These are phyloP conservation scores for Bipolaris bicolor DNA, from an alignment of 2,329 filamentous ascomycete species.

Conservation along the genomic window DNA sequence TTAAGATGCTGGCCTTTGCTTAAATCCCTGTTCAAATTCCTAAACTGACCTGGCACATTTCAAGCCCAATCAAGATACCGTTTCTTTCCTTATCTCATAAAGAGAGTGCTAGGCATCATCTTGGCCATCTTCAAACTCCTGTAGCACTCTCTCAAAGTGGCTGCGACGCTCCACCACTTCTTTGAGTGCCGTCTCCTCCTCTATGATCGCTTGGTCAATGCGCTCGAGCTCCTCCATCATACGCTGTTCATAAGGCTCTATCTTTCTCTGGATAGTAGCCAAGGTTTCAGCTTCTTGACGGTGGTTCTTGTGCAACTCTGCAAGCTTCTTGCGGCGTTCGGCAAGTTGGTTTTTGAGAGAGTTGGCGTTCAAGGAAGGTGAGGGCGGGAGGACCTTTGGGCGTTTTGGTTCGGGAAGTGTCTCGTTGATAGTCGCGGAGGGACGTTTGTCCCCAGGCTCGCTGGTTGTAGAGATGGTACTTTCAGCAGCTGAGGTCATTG, in stretches of 20 bases:
- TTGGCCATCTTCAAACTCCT: constrained; percentile 23
- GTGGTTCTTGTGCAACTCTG: constrained; percentile 22
- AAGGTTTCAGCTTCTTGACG: constrained; percentile 25
- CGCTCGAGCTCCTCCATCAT: constrained; percentile 32
- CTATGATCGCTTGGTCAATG: constrained; percentile 23
- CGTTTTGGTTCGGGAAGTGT: no score
- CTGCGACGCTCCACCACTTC: constrained; percentile 26
- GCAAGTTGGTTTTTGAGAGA: constrained; percentile 20
- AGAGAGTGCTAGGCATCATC: background rate
- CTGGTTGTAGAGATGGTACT: background rate
- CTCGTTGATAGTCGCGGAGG: no score
- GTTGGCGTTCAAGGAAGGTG: constrained; percentile 1
- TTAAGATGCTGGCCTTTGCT: no score
- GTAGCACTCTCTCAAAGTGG: constrained; percentile 17
- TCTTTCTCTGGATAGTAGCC: constrained; percentile 17
- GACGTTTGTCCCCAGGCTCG: background rate
- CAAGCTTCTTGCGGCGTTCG: constrained; percentile 27
- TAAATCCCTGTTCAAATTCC: no score
- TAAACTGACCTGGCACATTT: no score
- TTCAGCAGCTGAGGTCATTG: background rate
- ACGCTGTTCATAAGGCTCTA: constrained; percentile 24
- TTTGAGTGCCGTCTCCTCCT: constrained; percentile 20
- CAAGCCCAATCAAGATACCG: no score
- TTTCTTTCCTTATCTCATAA: background rate
- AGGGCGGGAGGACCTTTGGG: no score